These are phyloP conservation scores for Yamadazyma akitaensis DNA, from an alignment of 805 yeast species.

Conservation along the genomic window DNA sequence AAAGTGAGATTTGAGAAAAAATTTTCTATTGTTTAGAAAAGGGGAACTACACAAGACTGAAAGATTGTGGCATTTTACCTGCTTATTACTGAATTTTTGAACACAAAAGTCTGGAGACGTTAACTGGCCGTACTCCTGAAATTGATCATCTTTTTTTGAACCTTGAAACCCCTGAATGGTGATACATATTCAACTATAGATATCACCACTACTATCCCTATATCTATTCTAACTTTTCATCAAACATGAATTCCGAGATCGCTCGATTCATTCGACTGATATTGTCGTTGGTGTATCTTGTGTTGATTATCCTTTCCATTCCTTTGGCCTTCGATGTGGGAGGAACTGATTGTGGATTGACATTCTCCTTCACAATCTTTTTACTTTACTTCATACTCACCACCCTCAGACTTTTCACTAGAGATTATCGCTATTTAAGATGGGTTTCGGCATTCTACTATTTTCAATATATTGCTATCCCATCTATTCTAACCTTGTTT, in stretches of 20 bases:
- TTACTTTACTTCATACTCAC: constrained; percentile 66
- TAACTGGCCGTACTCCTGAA: not conserved
- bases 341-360: constrained; percentile 83
- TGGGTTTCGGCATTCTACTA: constrained; percentile 59
- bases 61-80: not conserved
- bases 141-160: no score
- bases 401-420: constrained; percentile 58
- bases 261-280: constrained; percentile 11
- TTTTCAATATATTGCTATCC: constrained; percentile 77
- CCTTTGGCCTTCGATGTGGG: constrained; percentile 95
- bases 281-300: constrained; percentile 57
- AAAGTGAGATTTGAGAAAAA: constrained; percentile 4
- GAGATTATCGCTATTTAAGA: constrained; percentile 39
- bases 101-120: not conserved
- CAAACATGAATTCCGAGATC: constrained; percentile 4
- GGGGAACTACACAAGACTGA: constrained; percentile 3
- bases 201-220: not conserved
- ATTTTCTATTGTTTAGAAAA: constrained; percentile 8
- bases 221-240: not conserved
- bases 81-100: not conserved
- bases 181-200: not conserved
- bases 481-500: constrained; percentile 72
- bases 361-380: constrained; percentile 66
- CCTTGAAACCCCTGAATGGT: not conserved
- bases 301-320: constrained; percentile 71